A percentile compares a stretch with the other conserved stretches of the same genome.
These are phyloP conservation scores for Vitis hybrid DNA, from an alignment of 177 flowering plant species.

Conservation along the genomic window DNA sequence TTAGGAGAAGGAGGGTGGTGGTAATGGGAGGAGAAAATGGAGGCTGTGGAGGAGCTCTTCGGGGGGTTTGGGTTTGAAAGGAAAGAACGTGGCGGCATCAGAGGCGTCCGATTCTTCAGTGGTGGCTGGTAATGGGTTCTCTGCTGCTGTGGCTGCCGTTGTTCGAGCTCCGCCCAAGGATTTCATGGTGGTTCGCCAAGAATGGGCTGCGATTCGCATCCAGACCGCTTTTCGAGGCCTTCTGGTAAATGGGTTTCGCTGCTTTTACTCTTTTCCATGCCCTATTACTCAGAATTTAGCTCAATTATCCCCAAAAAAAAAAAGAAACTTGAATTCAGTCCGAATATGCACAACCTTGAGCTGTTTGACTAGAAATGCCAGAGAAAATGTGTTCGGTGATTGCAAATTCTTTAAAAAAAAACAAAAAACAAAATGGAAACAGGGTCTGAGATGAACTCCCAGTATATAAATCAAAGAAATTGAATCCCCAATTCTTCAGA, in stretches of 20 bases:
- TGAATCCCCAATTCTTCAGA: too few relatives aligned
- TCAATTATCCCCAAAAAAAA: background rate
- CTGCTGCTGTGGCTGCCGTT: slow-evolving; percentile 71
- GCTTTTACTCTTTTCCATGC: background rate
- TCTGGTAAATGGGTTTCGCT: slow-evolving; percentile 50
- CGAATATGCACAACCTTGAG: background rate
- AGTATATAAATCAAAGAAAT: too few relatives aligned
- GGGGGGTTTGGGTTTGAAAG: slow-evolving; percentile 37
- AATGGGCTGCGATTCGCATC: slow-evolving; percentile 90
- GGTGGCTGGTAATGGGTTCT: slow-evolving; percentile 31
- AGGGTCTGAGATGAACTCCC: background rate
- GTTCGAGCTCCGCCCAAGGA: slow-evolving; percentile 67
- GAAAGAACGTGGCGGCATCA: slow-evolving; percentile 32
- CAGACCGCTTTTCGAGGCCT: slow-evolving; percentile 78
- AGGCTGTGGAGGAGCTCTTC: slow-evolving; percentile 76
- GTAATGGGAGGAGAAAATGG: slow-evolving; percentile 64
- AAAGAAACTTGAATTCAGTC: background rate
- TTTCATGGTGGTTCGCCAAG: slow-evolving; percentile 58
- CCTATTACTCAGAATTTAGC: background rate
- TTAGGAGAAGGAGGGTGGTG: slow-evolving; percentile 45
- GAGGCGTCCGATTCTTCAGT: slow-evolving; percentile 42
- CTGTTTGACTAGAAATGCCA: background rate
- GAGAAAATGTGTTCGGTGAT: background rate
- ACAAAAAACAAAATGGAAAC: background rate
- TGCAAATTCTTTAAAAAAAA: background rate